These are phyloP conservation scores for Liriodendron chinense DNA, from an alignment of 164 flowering plant genomes.

Conservation along the genomic window DNA sequence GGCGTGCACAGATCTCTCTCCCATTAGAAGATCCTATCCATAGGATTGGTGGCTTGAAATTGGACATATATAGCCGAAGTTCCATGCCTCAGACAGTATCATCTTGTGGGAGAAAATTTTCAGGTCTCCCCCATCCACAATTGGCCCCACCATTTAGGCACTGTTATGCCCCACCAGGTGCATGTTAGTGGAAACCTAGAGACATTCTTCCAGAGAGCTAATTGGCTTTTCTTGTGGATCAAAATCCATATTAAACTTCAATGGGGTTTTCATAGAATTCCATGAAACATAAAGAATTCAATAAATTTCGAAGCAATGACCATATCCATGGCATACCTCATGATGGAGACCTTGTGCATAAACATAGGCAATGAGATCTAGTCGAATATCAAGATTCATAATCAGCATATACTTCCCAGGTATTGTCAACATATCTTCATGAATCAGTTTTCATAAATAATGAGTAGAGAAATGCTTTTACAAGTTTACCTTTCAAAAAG, in stretches of 20 bases:
- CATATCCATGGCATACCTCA: constrained; percentile 72
- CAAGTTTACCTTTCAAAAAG: neutral
- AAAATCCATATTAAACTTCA: too few relatives aligned
- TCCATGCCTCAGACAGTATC: neutral
- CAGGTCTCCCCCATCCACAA: neutral
- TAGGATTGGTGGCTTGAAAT: neutral
- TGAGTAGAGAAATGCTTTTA: neutral
- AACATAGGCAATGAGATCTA: constrained; percentile 69
- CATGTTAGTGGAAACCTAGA: too few relatives aligned
- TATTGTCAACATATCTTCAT: constrained; percentile 21
- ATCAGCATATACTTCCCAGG: constrained; percentile 90
- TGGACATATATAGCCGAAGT: neutral
- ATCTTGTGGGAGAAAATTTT: neutral
- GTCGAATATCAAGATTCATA: constrained; percentile 79
- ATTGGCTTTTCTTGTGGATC: too few relatives aligned
- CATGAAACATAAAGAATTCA: too few relatives aligned
- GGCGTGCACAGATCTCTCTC: neutral
- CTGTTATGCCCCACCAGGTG: too few relatives aligned
- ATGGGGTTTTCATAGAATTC: too few relatives aligned
- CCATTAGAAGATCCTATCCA: neutral
- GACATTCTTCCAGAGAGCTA: too few relatives aligned
- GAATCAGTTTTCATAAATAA: neutral
- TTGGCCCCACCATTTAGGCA: neutral
- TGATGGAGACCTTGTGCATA: constrained; percentile 77
- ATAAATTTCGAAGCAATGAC: constrained; percentile 20